These are phyloP conservation scores for Cryptococcus sp. DNA, from an alignment of 1,284 basidiomycete species.

Conservation along the genomic window DNA sequence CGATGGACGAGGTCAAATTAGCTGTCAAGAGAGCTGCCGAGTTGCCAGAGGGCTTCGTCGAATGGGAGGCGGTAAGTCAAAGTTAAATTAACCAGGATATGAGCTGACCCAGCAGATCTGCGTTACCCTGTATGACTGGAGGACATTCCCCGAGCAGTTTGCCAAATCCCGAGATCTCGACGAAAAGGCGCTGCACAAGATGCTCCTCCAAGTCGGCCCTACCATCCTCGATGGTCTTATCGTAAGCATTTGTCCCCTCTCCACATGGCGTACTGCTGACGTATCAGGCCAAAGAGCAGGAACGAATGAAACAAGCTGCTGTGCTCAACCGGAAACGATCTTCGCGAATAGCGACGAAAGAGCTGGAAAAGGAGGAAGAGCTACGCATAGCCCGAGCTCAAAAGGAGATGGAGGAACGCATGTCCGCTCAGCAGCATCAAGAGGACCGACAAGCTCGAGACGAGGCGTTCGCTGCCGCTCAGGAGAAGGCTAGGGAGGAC, in stretches of 20 bases:
- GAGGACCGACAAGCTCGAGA: conserved; percentile 32
- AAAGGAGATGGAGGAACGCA: conserved; percentile 48
- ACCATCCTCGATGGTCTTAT: conserved; percentile 47
- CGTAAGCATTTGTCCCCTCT: too few relatives aligned
- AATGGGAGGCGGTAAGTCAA: conserved; percentile 49
- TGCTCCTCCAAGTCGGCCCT: conserved; percentile 48
- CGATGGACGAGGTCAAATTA: conserved; percentile 30
- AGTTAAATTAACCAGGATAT: background rate
- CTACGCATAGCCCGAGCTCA: conserved; percentile 44
- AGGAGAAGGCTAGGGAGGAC: conserved; percentile 47
- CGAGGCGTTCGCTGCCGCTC: conserved; percentile 35
- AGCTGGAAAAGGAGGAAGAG: conserved; percentile 50
- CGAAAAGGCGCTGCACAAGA: conserved; percentile 49
- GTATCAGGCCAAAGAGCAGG: conserved; percentile 39
- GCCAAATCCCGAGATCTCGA: conserved; percentile 49
- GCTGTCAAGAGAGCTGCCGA: conserved; percentile 35
- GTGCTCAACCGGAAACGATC: conserved; percentile 51
- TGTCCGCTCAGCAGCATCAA: conserved; percentile 45
- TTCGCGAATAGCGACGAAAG: conserved; percentile 50
- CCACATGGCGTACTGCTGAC: too few relatives aligned
- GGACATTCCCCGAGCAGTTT: conserved; percentile 49
- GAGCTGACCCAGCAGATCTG: conserved; percentile 42
- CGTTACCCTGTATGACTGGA: conserved; percentile 50
- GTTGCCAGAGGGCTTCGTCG: conserved; percentile 42
- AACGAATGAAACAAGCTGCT: conserved; percentile 46